Percentiles rank a stretch among this genome's conserved stretches.
phyloP scores from a whole-genome alignment of 352 stramenopile species.

The Phytophthora europaea region DNA sequence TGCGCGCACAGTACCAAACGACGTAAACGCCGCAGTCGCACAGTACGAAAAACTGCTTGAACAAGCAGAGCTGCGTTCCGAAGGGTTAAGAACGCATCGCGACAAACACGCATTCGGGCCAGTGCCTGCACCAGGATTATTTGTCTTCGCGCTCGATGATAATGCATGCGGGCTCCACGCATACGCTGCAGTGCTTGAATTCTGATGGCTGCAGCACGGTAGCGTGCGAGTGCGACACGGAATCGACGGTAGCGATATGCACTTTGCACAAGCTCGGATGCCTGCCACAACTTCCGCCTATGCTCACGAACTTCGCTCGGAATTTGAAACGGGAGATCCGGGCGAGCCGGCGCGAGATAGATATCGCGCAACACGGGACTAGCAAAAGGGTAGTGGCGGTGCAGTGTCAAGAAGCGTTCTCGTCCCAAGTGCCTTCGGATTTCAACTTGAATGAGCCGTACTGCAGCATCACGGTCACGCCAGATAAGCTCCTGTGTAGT shows the following conservation, averaged over 20 bases:
- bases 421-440: slow-evolving; percentile 53
- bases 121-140: slow-evolving; percentile 72
- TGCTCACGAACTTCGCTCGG: slow-evolving; percentile 63
- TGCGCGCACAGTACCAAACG: slow-evolving; percentile 69
- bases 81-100: slow-evolving; percentile 52
- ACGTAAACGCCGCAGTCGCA: slow-evolving; percentile 59
- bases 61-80: slow-evolving; percentile 60
- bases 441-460: slow-evolving; percentile 63
- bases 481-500: slow-evolving; percentile 69
- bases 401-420: slow-evolving; percentile 48
- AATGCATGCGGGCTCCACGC: slow-evolving; percentile 47
- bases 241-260: slow-evolving; percentile 68
- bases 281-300: slow-evolving; percentile 66
- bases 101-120: slow-evolving; percentile 59
- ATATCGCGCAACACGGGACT: slow-evolving; percentile 62
- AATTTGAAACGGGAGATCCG: slow-evolving; percentile 55
- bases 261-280: slow-evolving; percentile 65
- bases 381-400: slow-evolving; percentile 56
- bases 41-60: slow-evolving; percentile 63
- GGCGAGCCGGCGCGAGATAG: slow-evolving; percentile 52
- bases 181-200: slow-evolving; percentile 75
- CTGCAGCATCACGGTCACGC: slow-evolving; percentile 59
- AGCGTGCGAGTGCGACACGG: slow-evolving; percentile 54
- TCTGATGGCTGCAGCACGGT: slow-evolving; percentile 60
- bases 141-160: slow-evolving; percentile 36